phyloP scores from a whole-genome alignment of 1,284 basidiomycete genomes.

The Fomitopsis pinicola region DNA sequence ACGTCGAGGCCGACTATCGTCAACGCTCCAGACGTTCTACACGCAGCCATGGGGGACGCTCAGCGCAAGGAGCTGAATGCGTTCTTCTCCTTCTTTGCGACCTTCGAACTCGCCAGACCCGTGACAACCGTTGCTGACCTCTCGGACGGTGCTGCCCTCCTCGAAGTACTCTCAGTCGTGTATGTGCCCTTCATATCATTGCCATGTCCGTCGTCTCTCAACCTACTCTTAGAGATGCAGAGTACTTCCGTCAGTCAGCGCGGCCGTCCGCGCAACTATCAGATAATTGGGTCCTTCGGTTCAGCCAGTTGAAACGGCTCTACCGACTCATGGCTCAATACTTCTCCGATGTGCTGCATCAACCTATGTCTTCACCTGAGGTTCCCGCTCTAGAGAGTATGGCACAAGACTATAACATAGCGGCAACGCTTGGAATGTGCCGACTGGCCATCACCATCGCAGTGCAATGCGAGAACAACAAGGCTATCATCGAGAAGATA shows the following conservation, averaged over 20 bases:
- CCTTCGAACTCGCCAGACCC: slow-evolving; percentile 63
- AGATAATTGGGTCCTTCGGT: slow-evolving; percentile 89
- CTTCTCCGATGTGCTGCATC: slow-evolving; percentile 74
- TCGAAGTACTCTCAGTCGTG: slow-evolving; percentile 70
- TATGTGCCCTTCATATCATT: slow-evolving; percentile 23
- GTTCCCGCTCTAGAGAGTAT: slow-evolving; percentile 81
- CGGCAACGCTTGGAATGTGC: slow-evolving; percentile 73
- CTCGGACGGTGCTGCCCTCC: slow-evolving; percentile 69
- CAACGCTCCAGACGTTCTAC: background rate
- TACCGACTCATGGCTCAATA: slow-evolving; percentile 88
- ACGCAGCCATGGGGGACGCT: slow-evolving; percentile 29
- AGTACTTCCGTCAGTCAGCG: slow-evolving; percentile 68
- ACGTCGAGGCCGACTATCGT: background rate
- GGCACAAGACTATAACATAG: slow-evolving; percentile 66
- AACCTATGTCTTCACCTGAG: slow-evolving; percentile 66
- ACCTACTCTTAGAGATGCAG: slow-evolving; percentile 55
- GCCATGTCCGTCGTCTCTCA: background rate
- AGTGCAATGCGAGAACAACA: slow-evolving; percentile 85
- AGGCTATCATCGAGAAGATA: slow-evolving; percentile 81
- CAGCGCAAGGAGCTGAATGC: slow-evolving; percentile 67
- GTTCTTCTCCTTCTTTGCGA: slow-evolving; percentile 73
- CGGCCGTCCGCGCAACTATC: slow-evolving; percentile 55
- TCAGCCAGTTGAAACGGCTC: slow-evolving; percentile 77
- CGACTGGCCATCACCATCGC: slow-evolving; percentile 89
- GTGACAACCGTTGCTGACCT: slow-evolving; percentile 63